Conservation (phyloP, 2,329 filamentous ascomycete species). For the Neonectria ditissima region DNA sequence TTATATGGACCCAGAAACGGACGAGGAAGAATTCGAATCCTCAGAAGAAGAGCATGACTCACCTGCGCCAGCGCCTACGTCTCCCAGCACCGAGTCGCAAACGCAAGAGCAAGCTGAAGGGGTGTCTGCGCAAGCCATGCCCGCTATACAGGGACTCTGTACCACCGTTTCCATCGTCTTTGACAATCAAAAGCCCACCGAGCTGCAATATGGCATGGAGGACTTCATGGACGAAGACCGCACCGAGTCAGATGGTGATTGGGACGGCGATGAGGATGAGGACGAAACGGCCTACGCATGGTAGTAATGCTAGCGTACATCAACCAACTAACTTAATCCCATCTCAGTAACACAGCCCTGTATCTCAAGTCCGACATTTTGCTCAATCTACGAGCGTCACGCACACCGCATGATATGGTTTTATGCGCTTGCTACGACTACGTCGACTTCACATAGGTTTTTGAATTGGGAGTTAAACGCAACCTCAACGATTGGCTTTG, state of each 20-base stretch:
- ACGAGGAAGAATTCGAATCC: conserved; percentile 56
- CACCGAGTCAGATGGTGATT: conserved; percentile 67
- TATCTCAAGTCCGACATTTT: neutral
- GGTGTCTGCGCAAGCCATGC: conserved; percentile 35
- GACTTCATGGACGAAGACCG: conserved; percentile 75
- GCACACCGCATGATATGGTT: conserved; percentile 8
- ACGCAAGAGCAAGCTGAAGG: conserved; percentile 25
- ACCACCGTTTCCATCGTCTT: conserved; percentile 77
- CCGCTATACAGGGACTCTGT: conserved; percentile 76
- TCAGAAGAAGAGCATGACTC: conserved; percentile 34
- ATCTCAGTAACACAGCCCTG: neutral
- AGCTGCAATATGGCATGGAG: conserved; percentile 75
- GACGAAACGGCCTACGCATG: conserved; percentile 51
- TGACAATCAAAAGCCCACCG: conserved; percentile 80
- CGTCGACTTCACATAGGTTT: neutral
- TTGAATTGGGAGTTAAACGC: neutral
- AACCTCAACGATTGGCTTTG: neutral
- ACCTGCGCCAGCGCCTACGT: conserved; percentile 20
- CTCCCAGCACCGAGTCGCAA: conserved; percentile 20
- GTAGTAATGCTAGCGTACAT: conserved; percentile 15
- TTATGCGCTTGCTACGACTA: conserved; percentile 2
- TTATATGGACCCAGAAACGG: conserved; percentile 61
- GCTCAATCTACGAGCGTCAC: neutral
- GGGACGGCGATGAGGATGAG: conserved; percentile 68
- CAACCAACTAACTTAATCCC: neutral